Percentiles rank a stretch among this genome's conserved stretches.
These are phyloP conservation scores for Delitschia confertaspora DNA, from an alignment of 495 filamentous ascomycete species.

Conservation along the genomic window DNA sequence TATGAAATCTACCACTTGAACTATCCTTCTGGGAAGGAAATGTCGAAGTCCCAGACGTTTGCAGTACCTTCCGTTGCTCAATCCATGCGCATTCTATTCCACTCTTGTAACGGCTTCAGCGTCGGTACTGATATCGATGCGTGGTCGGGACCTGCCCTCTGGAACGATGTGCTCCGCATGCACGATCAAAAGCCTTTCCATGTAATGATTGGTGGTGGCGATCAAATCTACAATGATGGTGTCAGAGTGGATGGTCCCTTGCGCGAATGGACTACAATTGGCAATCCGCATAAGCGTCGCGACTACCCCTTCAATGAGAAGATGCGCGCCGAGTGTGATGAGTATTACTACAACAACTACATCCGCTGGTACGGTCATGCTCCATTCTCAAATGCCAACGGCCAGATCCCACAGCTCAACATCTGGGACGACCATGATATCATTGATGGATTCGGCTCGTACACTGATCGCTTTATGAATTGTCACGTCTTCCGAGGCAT, in stretches of 20 bases:
- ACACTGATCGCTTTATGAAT: constrained; percentile 88
- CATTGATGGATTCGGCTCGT: constrained; percentile 80
- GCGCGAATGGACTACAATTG: constrained; percentile 67
- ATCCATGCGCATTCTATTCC: constrained; percentile 92
- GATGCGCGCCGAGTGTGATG: constrained; percentile 69
- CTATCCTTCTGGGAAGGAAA: constrained; percentile 35
- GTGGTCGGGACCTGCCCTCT: constrained; percentile 73
- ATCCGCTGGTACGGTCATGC: constrained; percentile 75
- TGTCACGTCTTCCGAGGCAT: constrained; percentile 87
- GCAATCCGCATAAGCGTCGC: constrained; percentile 72
- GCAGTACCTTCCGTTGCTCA: constrained; percentile 67
- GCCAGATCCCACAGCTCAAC: constrained; percentile 83
- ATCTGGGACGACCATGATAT: constrained; percentile 90
- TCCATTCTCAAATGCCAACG: constrained; percentile 76
- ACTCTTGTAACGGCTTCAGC: constrained; percentile 94
- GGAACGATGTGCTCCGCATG: constrained; percentile 79
- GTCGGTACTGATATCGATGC: constrained; percentile 82
- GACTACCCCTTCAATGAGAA: constrained; percentile 65
- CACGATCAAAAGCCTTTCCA: constrained; percentile 69
- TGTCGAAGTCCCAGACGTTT: constrained; percentile 40
- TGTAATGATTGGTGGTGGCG: constrained; percentile 91
- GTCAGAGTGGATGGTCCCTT: constrained; percentile 71
- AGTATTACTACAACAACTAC: constrained; percentile 87
- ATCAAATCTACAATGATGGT: constrained; percentile 92
- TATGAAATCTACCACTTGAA: constrained; percentile 47